These are phyloP conservation scores for Ceriops zippeliana DNA, from an alignment of 345 rosid species.

Conservation along the genomic window DNA sequence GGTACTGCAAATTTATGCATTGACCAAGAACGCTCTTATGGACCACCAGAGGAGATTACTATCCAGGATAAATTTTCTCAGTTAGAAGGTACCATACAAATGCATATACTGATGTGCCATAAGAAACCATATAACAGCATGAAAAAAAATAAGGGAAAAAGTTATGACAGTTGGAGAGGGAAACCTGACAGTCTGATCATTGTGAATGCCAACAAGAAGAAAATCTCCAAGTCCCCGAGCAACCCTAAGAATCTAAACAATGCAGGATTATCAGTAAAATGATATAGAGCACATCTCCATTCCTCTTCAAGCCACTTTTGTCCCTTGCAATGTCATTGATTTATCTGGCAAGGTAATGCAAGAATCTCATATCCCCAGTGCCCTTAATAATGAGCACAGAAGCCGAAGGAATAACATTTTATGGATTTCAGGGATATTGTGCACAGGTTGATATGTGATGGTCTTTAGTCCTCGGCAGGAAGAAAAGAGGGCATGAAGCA, in stretches of 20 bases:
- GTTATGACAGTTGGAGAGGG: not conserved
- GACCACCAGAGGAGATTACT: not conserved
- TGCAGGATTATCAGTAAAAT: not conserved
- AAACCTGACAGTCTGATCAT: slow-evolving; percentile 68
- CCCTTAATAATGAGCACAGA: not conserved
- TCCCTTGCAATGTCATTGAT: too few relatives aligned
- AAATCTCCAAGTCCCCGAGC: slow-evolving; percentile 76
- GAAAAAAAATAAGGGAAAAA: not conserved
- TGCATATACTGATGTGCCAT: not conserved
- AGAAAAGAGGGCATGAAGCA: not conserved
- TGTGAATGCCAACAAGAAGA: slow-evolving; percentile 72
- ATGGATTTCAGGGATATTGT: too few relatives aligned
- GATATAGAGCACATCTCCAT: not conserved
- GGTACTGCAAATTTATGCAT: too few relatives aligned
- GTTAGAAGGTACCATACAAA: not conserved
- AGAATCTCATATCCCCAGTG: not conserved
- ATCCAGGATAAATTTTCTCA: not conserved
- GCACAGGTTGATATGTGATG: too few relatives aligned
- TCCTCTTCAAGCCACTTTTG: too few relatives aligned
- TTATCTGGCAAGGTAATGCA: too few relatives aligned
- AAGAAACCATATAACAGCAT: not conserved
- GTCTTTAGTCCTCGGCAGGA: not conserved
- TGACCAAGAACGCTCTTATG: too few relatives aligned
- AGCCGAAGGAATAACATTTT: not conserved
- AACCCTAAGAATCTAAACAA: slow-evolving; percentile 47